phyloP scores from a whole-genome alignment of 2,329 filamentous ascomycete species.

The Aureobasidium sp. region DNA sequence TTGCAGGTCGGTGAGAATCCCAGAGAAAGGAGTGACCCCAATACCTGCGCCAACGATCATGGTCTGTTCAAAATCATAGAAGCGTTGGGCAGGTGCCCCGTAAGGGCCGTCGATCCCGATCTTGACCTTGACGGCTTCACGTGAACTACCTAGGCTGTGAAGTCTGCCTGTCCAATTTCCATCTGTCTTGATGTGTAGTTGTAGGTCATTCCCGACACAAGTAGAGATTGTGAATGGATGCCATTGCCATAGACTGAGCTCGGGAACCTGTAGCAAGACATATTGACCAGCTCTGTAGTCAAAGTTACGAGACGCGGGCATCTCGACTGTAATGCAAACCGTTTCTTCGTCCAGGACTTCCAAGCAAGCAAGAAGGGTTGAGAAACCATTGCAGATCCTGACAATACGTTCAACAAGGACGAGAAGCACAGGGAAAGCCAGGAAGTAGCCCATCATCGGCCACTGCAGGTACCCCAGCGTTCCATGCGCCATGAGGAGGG shows the following conservation, averaged over 20 bases:
- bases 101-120: constrained; percentile 53
- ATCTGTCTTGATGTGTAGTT: constrained; percentile 53
- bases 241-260: constrained; percentile 51
- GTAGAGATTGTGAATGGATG: constrained; percentile 54
- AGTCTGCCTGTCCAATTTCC: constrained; percentile 50
- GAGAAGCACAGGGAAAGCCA: constrained; percentile 48
- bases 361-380: constrained; percentile 42
- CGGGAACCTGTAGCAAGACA: constrained; percentile 50
- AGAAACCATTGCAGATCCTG: constrained; percentile 44
- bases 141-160: constrained; percentile 27
- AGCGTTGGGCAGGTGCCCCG: constrained; percentile 52
- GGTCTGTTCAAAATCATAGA: constrained; percentile 52
- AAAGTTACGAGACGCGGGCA: constrained; percentile 45
- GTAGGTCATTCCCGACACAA: constrained; percentile 46
- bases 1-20: constrained; percentile 50
- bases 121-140: constrained; percentile 31
- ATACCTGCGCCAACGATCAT: constrained; percentile 53
- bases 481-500: constrained; percentile 50
- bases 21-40: constrained; percentile 53
- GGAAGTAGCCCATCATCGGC: constrained; percentile 52
- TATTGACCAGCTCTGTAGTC: constrained; percentile 53
- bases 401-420: constrained; percentile 44
- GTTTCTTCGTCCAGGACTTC: constrained; percentile 48
- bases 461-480: constrained; percentile 45
- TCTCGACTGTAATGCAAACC: constrained; percentile 43